Evolutionary conservation across 352 stramenopile genomes (phyloP).

Genomic region (Globisporangium paroecandrum): DNA sequence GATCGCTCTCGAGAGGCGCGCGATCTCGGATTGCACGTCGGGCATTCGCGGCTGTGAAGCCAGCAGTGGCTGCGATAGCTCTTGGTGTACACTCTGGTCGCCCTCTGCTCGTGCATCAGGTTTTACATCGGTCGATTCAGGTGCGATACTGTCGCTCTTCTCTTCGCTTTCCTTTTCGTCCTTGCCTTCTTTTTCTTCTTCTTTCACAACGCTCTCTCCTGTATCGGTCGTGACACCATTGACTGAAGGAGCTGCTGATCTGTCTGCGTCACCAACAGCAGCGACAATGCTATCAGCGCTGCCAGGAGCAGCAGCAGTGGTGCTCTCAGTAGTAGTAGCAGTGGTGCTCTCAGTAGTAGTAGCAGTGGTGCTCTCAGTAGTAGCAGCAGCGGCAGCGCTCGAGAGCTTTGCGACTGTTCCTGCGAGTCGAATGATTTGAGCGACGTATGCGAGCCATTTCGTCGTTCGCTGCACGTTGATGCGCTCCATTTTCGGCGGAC

Average conservation of each 20-base stretch:
- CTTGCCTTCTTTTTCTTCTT: not conserved
- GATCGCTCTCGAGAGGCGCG: constrained; percentile 29
- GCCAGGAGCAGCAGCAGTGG: not conserved
- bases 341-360: not conserved
- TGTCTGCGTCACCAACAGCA: no score
- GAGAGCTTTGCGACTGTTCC: constrained; percentile 20
- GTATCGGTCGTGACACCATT: not conserved
- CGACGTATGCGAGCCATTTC: constrained; percentile 62
- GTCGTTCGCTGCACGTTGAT: constrained; percentile 78
- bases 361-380: not conserved
- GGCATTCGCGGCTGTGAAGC: not conserved
- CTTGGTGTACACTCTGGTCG: not conserved
- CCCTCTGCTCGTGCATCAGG: not conserved
- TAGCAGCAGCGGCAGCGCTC: not conserved
- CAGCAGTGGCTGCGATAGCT: not conserved
- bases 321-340: not conserved
- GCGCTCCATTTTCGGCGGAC: constrained; percentile 70
- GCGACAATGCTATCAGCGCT: not conserved
- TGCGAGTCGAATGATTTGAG: constrained; percentile 62
- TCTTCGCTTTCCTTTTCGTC: not conserved
- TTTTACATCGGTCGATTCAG: not conserved
- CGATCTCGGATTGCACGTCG: constrained; percentile 9
- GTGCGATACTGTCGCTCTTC: not conserved
- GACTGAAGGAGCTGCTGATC: not conserved
- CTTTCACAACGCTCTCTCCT: not conserved